These are phyloP conservation scores for Hericium coralloides DNA, from an alignment of 768 basidiomycete species.

Conservation along the genomic window DNA sequence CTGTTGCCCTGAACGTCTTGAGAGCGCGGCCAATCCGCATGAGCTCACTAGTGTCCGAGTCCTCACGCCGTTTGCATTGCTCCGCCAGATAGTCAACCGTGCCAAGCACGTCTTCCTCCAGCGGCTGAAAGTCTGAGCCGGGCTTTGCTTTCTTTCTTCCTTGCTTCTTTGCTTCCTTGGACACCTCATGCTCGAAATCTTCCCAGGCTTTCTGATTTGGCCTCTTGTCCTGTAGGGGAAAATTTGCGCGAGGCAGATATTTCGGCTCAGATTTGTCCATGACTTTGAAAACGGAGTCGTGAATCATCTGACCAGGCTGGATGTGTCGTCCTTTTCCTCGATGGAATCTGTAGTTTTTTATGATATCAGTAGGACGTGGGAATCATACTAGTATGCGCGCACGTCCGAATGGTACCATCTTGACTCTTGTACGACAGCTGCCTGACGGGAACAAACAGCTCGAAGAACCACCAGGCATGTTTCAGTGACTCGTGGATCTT, in stretches of 20 bases:
- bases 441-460: not conserved
- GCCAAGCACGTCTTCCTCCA: no score
- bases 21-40: no score
- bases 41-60: no score
- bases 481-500: not conserved
- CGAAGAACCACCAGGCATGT: not conserved
- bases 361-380: not conserved
- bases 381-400: not conserved
- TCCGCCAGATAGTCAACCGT: no score
- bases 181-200: no score
- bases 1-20: no score
- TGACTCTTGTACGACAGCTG: not conserved
- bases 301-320: not conserved
- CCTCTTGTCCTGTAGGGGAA: not conserved
- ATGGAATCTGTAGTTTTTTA: not conserved
- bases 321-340: not conserved
- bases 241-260: not conserved
- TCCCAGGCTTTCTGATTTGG: no score
- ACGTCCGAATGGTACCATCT: not conserved
- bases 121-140: no score
- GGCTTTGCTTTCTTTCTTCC: no score
- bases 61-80: no score
- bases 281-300: not conserved
- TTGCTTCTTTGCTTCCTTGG: no score
- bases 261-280: not conserved